A percentile compares a stretch with the other conserved stretches of the same genome.
Evolutionary conservation across 345 rosid species (phyloP).

Genomic region (Euphorbia peplus): DNA sequence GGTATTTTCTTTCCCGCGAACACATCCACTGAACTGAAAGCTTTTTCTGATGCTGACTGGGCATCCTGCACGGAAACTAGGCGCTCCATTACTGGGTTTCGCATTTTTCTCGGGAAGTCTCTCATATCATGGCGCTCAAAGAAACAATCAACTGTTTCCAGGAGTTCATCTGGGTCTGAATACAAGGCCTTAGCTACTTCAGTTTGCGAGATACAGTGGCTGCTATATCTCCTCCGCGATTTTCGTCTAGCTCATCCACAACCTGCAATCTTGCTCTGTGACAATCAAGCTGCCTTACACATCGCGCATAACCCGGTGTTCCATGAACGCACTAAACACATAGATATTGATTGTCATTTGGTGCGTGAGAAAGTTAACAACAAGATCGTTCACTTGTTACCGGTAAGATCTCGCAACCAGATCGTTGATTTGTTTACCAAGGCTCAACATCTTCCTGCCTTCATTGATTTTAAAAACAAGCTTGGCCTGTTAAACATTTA

Average conservation of each 20-base stretch:
- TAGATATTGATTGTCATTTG: background rate
- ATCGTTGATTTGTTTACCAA: background rate
- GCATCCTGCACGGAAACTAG: background rate
- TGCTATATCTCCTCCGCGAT: fast-evolving
- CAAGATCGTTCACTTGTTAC: too few species aligned
- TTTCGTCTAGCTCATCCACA: background rate
- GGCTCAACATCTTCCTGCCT: too few species aligned
- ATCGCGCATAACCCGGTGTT: background rate
- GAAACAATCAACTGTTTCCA: background rate
- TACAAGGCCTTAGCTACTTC: background rate
- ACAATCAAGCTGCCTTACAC: background rate
- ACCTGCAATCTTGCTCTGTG: background rate
- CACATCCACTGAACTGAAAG: background rate
- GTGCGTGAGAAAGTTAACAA: background rate
- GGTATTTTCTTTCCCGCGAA: background rate
- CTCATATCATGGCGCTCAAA: background rate
- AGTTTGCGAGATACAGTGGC: background rate
- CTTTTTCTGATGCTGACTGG: background rate
- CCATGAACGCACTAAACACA: background rate
- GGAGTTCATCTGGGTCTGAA: background rate
- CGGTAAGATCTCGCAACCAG: background rate
- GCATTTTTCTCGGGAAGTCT: background rate
- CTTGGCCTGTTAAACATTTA: too few species aligned
- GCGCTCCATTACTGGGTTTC: background rate
- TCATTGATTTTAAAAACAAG: too few species aligned